Base-by-base conservation (phyloP, 2,329 filamentous ascomycete genomes). In the Fusarium coicis region DNA sequence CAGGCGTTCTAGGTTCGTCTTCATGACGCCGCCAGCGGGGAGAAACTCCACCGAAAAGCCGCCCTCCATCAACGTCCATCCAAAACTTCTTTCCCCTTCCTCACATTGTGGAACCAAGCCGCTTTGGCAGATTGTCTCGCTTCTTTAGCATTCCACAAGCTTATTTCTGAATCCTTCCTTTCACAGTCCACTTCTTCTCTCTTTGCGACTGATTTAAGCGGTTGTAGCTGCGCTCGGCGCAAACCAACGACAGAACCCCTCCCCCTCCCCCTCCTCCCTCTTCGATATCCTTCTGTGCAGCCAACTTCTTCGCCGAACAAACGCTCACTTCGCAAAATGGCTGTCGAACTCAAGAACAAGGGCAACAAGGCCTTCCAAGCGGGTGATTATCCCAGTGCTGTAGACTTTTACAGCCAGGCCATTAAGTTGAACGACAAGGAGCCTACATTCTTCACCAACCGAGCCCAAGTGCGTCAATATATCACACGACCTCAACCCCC, bases 321-420 rank as follows among this genome's bases (percentile, higher is more conserved):
- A 53, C 56, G 52, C 70, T 69, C 68, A 72, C 74, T 87, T 87
- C 85, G 78, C 84, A 67, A 76, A 93, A 81, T 93, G 82, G 96
- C 96, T 58, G 89, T 91, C 76, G 93, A 92, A 80, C 87, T 97
- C 77, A 99, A 99, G 86, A 93, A 97, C 83, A 89, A 97, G 83
- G 96, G 96, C 81, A 99, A 99, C 84, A 93, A 95, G 80, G 95
- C 95, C 59, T 98, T 98, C 84, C 90, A 91, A 63, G 87, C 91
- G 37, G 94, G 97, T 79, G 93, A 98, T 85, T 99, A 93, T 93
- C 89, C 88, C 16, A 85, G 88, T 7, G 96, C 96, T 12, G 88
- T 97, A 72, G 91, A 95, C 4, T 90, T 91, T 75, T 99, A 99
- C 83, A 91, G 90, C 62, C 89, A 97, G 83, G 96, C 96, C 32